Base-by-base conservation (phyloP, 768 basidiomycete genomes). In the Cyclocybe cylindracea region DNA sequence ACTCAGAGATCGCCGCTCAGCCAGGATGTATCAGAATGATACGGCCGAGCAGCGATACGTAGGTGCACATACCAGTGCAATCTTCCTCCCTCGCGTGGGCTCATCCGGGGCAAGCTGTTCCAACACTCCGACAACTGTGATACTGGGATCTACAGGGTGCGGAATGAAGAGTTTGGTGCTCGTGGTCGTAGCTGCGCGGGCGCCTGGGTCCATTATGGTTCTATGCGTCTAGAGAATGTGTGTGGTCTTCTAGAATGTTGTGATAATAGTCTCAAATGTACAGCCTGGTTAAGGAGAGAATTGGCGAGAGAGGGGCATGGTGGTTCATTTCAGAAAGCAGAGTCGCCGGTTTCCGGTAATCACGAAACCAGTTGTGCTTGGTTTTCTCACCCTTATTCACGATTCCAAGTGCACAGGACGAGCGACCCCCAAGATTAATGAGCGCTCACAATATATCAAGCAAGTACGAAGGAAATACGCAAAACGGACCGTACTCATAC, bases 31-130 rank as follows among this genome's bases (percentile, higher is more conserved):
- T 35, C 39, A 40, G 16, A 18, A 32, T 40, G 35, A 13, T 35
- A 45, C 7, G 31, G 43, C 24, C 2, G 24, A 24, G 24, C 32
- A 58, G 51, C 33, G 35, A 49, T 13, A 37, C 46, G 16, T 60
- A 48, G 7, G 31, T 32, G 44, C 41, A 75, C 84, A 42, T 51
- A 89, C 88, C 71, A 90, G 63, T 31, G 86, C 85, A 56, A 90
- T 73, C 63, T 76, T 84, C 40, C 79, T 76, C 49, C 83, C 86
- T 48, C 75, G 66, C 6, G 80, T 86, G 36, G 80, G 68, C 58
- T 69, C 66, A 18, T 66, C 67, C 2, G 83, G 75, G 36, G 71
- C 72, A 14, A 84, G 59, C 59, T 86, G 87, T 66, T 89, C 85
- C 41, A 90, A 65, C 13, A 84, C 65, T 9, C 88, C 88, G 36